Percentiles rank a stretch among this genome's conserved stretches.
Conservation (phyloP, 352 stramenopile species). For the Aphanomyces cochlioides region DNA sequence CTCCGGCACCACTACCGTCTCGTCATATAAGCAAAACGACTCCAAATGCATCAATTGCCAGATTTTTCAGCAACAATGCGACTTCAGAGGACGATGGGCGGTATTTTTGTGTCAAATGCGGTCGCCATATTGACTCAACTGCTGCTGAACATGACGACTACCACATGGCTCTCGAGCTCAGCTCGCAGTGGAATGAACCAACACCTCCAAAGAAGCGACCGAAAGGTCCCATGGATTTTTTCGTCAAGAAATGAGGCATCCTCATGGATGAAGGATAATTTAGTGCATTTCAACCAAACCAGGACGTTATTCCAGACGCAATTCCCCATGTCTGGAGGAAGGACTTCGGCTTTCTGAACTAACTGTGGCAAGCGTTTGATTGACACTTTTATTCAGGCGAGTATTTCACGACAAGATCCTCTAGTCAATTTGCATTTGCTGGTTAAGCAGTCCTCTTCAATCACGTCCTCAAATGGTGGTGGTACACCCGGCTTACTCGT, state of each 20-base stretch:
- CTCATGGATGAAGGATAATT: too few relatives aligned
- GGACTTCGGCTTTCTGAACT: too few relatives aligned
- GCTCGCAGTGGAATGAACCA: slow-evolving; percentile 28
- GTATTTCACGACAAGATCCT: too few relatives aligned
- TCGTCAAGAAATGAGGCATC: slow-evolving; percentile 30
- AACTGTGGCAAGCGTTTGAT: too few relatives aligned
- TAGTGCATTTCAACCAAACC: too few relatives aligned
- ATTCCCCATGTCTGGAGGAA: too few relatives aligned
- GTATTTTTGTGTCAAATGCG: slow-evolving; percentile 44
- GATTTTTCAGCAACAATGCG: neutral
- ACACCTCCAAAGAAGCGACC: slow-evolving; percentile 6
- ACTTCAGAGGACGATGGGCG: neutral
- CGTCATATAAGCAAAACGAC: neutral
- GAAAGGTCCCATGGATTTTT: slow-evolving; percentile 50
- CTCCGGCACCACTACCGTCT: neutral
- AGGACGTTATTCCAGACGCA: too few relatives aligned
- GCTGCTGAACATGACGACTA: slow-evolving; percentile 53
- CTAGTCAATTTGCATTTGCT: too few relatives aligned
- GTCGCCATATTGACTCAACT: slow-evolving; percentile 37
- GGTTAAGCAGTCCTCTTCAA: too few relatives aligned
- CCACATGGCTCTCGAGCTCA: slow-evolving; percentile 53
- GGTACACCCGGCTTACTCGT: too few relatives aligned
- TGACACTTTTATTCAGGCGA: too few relatives aligned
- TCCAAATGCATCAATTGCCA: neutral
- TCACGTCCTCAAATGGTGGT: too few relatives aligned